Evolutionary conservation across 192 early-diverging fungal genomes (phyloP).

Genomic region (Diversispora eburnea): DNA sequence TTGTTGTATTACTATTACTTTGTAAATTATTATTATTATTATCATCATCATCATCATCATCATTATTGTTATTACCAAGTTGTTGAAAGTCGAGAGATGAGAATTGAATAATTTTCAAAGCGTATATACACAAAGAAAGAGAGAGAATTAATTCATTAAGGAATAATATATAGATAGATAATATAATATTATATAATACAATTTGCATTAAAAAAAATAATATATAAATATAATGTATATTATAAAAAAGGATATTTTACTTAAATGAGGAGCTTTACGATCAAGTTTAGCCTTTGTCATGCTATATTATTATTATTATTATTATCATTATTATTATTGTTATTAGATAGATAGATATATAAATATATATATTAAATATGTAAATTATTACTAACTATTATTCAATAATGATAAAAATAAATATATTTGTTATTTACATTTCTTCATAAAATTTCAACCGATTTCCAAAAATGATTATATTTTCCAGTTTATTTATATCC

Average conservation of each 20-base stretch:
- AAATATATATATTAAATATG: background rate
- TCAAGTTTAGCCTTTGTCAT: background rate
- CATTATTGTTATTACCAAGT: background rate
- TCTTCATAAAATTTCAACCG: conserved; percentile 43
- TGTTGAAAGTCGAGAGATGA: conserved; percentile 2
- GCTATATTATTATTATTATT: background rate
- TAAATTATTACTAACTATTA: background rate
- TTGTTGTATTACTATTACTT: too few relatives aligned
- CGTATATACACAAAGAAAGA: background rate
- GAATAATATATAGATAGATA: background rate
- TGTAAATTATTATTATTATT: too few relatives aligned
- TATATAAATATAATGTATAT: background rate
- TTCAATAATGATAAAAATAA: background rate
- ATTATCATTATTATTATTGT: too few relatives aligned
- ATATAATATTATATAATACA: too few relatives aligned
- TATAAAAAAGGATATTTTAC: conserved; percentile 20
- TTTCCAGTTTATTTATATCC: conserved; percentile 28
- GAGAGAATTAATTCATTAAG: background rate
- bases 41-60: background rate
- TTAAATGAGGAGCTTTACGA: conserved; percentile 18
- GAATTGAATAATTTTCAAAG: conserved; percentile 15
- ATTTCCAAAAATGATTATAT: conserved; percentile 39
- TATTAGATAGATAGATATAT: too few relatives aligned
- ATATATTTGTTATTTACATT: conserved; percentile 25
- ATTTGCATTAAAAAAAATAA: background rate